Percentiles rank a stretch among this genome's conserved stretches.
These are phyloP conservation scores for Aspergillus jensenii DNA, from an alignment of 2,329 filamentous ascomycete species.

Conservation along the genomic window DNA sequence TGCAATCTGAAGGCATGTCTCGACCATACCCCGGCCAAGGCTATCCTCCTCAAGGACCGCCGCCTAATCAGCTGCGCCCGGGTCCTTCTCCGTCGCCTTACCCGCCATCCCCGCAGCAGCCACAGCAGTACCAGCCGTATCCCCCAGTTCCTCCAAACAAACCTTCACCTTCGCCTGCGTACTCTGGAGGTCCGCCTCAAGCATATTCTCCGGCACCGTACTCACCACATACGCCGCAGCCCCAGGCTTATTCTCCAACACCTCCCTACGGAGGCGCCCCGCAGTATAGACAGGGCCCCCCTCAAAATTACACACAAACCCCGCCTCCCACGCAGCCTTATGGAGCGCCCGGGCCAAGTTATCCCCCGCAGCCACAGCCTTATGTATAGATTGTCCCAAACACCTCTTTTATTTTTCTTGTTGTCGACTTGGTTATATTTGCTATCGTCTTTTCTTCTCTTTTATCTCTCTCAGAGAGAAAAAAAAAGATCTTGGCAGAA, in stretches of 20 bases:
- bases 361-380: slow-evolving; percentile 34
- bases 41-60: slow-evolving; percentile 24
- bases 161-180: slow-evolving; percentile 25
- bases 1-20: slow-evolving; percentile 32
- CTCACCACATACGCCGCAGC: slow-evolving; percentile 27
- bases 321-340: slow-evolving; percentile 39
- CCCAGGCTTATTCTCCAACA: slow-evolving; percentile 26
- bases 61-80: slow-evolving; percentile 29
- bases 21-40: slow-evolving; percentile 35
- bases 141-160: slow-evolving; percentile 30
- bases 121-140: slow-evolving; percentile 39
- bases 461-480: background rate
- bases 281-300: slow-evolving; percentile 18
- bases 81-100: slow-evolving; percentile 38
- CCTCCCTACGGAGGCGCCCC: slow-evolving; percentile 27
- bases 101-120: slow-evolving; percentile 31
- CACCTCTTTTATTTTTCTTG: slow-evolving; percentile 1
- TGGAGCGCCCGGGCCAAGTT: slow-evolving; percentile 32
- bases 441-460: slow-evolving; percentile 6
- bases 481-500: background rate
- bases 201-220: slow-evolving; percentile 44
- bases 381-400: slow-evolving; percentile 32
- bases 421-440: too few relatives aligned
- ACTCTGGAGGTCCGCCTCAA: slow-evolving; percentile 29
- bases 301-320: slow-evolving; percentile 44